Evolutionary conservation across 1,139 yeast species (phyloP).

Genomic region (Kodamaea anthophila): DNA sequence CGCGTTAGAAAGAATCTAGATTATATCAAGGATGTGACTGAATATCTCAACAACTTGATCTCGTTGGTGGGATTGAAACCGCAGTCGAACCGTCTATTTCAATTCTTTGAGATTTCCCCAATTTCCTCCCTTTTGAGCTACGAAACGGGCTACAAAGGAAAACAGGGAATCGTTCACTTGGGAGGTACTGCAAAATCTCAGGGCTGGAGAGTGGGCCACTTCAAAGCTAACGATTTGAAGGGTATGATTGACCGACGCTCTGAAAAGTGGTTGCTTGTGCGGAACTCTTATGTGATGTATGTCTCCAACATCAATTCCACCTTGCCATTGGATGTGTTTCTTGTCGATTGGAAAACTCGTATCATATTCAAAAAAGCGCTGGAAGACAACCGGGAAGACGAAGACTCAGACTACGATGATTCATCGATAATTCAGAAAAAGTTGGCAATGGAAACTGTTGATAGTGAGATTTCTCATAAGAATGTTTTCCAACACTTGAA

Average conservation of each 20-base stretch:
- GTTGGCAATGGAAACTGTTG: conserved; percentile 19
- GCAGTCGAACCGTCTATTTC: conserved; percentile 75
- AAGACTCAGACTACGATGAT: conserved; percentile 45
- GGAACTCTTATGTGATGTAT: conserved; percentile 79
- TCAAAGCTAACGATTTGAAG: conserved; percentile 68
- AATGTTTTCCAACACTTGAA: conserved; percentile 39
- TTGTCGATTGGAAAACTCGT: conserved; percentile 69
- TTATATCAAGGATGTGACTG: conserved; percentile 42
- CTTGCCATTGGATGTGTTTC: conserved; percentile 82
- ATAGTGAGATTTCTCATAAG: conserved; percentile 14
- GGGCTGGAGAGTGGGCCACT: conserved; percentile 95
- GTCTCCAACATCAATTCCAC: conserved; percentile 85
- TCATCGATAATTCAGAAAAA: conserved; percentile 25
- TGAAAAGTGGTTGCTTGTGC: conserved; percentile 83
- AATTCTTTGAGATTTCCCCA: conserved; percentile 85
- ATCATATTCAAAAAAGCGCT: conserved; percentile 45
- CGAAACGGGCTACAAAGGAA: conserved; percentile 78
- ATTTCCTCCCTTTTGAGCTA: conserved; percentile 77
- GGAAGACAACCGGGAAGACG: conserved; percentile 29
- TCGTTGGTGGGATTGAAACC: conserved; percentile 61
- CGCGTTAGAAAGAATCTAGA: conserved; percentile 29
- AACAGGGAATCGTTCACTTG: conserved; percentile 79
- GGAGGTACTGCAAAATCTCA: conserved; percentile 80
- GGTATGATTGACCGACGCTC: conserved; percentile 88
- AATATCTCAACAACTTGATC: conserved; percentile 60